phyloP scores from a whole-genome alignment of 441 rosid genomes.

The Gossypium laxum region DNA sequence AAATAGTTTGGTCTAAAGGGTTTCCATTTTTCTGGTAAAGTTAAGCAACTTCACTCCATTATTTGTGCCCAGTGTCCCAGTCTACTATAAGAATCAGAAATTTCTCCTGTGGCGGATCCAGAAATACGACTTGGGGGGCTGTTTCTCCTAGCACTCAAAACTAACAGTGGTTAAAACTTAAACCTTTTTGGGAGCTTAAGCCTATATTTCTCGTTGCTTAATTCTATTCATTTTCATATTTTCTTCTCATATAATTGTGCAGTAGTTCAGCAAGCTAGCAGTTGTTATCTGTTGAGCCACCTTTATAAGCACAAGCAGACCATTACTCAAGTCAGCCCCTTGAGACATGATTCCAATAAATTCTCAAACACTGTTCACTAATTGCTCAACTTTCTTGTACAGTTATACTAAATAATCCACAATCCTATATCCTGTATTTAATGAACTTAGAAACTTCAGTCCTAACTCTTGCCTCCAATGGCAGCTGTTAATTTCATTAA shows the following conservation, averaged over 20 bases:
- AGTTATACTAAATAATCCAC: background rate
- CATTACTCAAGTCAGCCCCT: background rate
- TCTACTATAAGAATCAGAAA: background rate
- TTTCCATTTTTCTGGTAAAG: background rate
- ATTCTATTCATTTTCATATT: background rate
- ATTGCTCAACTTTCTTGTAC: background rate
- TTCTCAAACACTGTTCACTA: background rate
- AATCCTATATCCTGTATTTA: background rate
- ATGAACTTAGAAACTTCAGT: background rate
- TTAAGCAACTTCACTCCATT: background rate
- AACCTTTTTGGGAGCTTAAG: background rate
- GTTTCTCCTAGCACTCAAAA: background rate
- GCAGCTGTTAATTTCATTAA: background rate
- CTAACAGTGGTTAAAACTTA: background rate
- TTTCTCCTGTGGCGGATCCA: background rate
- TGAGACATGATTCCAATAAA: background rate
- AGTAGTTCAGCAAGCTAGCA: background rate
- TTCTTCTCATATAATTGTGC: background rate
- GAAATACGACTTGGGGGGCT: background rate
- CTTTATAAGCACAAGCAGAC: background rate
- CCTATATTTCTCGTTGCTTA: background rate
- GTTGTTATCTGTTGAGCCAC: background rate
- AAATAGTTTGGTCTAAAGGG: background rate
- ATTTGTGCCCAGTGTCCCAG: background rate
- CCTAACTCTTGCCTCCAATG: background rate